These are phyloP conservation scores for Kodamaea neixiangensis DNA, from an alignment of 805 yeast genomes.

Conservation along the genomic window DNA sequence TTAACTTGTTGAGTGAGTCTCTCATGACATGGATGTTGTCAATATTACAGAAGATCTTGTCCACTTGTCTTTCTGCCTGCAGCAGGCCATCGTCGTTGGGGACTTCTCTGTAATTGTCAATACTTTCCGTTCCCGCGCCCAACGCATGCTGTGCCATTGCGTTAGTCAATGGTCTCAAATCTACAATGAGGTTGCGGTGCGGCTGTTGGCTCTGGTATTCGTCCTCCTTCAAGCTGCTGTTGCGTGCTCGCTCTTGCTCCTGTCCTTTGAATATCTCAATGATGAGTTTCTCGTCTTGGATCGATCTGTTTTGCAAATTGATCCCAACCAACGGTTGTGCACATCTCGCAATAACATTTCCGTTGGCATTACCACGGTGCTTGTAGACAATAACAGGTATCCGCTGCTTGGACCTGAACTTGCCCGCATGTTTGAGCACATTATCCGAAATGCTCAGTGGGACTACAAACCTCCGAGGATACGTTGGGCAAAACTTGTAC, in stretches of 20 bases:
- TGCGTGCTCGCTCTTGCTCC: constrained; percentile 26
- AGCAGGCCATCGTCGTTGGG: constrained; percentile 13
- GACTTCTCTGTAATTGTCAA: constrained; percentile 74
- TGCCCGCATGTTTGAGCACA: constrained; percentile 78
- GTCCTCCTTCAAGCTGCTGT: constrained; percentile 16
- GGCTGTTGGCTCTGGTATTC: constrained; percentile 34
- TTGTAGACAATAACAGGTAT: constrained; percentile 82
- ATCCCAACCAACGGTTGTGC: constrained; percentile 93
- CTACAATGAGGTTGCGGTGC: constrained; percentile 69
- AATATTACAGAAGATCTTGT: constrained; percentile 81
- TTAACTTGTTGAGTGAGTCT: constrained; percentile 69
- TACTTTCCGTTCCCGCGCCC: constrained; percentile 97
- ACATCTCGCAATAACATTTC: constrained; percentile 82
- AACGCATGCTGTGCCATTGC: constrained; percentile 96
- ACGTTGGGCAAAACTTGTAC: constrained; percentile 70
- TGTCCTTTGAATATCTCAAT: constrained; percentile 72
- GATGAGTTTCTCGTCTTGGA: constrained; percentile 87
- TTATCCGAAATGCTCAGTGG: constrained; percentile 82
- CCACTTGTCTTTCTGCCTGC: constrained; percentile 38
- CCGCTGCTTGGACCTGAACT: constrained; percentile 81
- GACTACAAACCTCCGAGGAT: constrained; percentile 67
- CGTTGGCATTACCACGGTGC: constrained; percentile 55
- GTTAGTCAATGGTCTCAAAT: constrained; percentile 89
- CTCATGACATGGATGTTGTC: constrained; percentile 96
- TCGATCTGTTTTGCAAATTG: constrained; percentile 74